Base-by-base conservation (phyloP, 2,329 filamentous ascomycete species). In the Fusarium succisae region DNA sequence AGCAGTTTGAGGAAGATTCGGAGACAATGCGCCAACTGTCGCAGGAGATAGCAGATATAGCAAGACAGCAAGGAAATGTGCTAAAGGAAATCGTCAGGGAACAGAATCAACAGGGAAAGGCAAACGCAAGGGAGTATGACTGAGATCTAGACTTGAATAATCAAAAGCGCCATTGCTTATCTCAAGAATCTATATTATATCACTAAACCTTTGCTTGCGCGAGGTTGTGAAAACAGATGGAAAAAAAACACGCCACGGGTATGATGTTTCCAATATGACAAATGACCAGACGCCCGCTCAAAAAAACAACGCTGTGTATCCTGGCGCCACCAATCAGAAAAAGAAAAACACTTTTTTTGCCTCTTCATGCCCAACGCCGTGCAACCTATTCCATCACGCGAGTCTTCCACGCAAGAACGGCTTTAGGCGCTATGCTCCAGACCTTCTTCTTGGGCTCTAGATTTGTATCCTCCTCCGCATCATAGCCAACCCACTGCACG, bases 301-400 rank as follows among this genome's bases (percentile, higher is more conserved):
- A 30, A 30, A 59, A 22, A 22, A 39, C 15, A 54, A 48, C 12
- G 12, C 44, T 24, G 26, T 35, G 24, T 56, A 43, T 62, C n/a
- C 32, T 22, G 12, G 32, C 43, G 55, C 41, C 30, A 26, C 39
- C 43, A 56, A 62, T 41, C 28, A 53, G 17, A 53, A 67, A 58
- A 47, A 15, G 32, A 35, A 47, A 48, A 44, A 15, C 41, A 67
- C 35, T 32, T 57, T 51, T 63, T 69, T 59, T 75, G 85, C 18
- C 69, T 87, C 89, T 32, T 85, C 90, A 17, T 90, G 91, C 39
- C 26, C 38, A 18, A 47, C 30, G 10, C 35, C n/a, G 22, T 28
- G 17, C 44, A 22, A 17, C 20, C 37, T 55, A 70, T 45, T 30
- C 39, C 37, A 32, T 8, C 3, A 10, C n/a, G 5, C 51, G 59